Base-by-base conservation (phyloP, 257 asterid species). In the Echites panduratus region DNA sequence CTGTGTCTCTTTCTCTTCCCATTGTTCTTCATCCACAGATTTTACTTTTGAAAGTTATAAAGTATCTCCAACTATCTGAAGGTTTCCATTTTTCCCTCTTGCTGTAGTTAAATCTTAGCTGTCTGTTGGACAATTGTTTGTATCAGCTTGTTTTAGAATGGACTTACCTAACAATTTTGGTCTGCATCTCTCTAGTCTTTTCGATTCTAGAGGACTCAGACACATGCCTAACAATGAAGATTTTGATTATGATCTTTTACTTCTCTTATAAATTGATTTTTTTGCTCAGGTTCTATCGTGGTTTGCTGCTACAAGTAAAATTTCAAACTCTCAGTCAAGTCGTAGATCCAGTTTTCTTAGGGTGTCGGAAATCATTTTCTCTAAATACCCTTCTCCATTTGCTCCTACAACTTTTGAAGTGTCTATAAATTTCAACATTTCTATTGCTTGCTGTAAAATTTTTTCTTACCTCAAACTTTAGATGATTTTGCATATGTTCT, bases 61-160 rank as follows among this genome's bases (percentile, higher is more conserved):
- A 67, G 44, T 56, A 70, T 78, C 84, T 72, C 63, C 73, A 35
- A 77, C 78, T 40, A 75, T 74, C 68, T 29, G 16, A 68, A 72
- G 66, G 35, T 64, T 78, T 80, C 77, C 58, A 68, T 50, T n/a
- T 62, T 29, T 57, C 11, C 74, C 44, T 47, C 70, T 66, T 53
- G 68, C 63, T 77, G 78, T 41, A 49, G 56, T 49, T 48, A 68
- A 2, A 76, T 71, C 32, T 75, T 52, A 66, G 77, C 70, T 64
- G 58, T 77, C 78, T 24, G 50, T 48, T 71, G 74, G n/a, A n/a
- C n/a, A 62, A 24, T 70, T 72, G 49, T 50, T 54, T 65, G 56
- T 70, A 54, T 79, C 78, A 73, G 71, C 78, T 79, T 80, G 77
- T 38, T 32, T 66, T 71, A 54, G 75, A 29, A n/a, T 68, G 52